Evolutionary conservation across 2,329 filamentous ascomycete genomes (phyloP), one percentile per base, ranked within the genome.

Genomic region (Penicillium rolfsii): DNA sequence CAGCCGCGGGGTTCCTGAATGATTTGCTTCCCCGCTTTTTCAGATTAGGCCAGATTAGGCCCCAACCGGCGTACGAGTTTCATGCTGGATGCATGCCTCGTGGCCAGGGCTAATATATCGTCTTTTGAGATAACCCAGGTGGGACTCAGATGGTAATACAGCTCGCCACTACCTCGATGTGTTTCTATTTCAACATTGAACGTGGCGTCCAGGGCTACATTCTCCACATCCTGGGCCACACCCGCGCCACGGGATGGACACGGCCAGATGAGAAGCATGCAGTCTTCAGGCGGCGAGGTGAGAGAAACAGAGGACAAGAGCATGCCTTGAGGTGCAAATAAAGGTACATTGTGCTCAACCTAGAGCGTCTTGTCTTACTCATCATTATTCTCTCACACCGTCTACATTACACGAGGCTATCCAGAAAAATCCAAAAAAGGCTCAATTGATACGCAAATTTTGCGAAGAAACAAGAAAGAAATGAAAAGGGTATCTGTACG

Each of bases 401-500:
- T 40, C 50, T 40, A 28, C 33, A 33, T 28, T 41, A 19, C 36
- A n/a, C 35, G 35, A 41, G 19, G 12, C 14, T 33, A 22, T 12
- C 14, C 36, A 8, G 19, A 48, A 24, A 38, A 54, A 48, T 38
- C 16, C 24, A 58, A 54, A 38, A 28, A 9, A 46, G 49, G n/a
- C 28, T 54, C 60, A 40, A 45, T 55, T 35, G 52, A 59, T 28
- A 26, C 9, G 50, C 49, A 59, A 46, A 59, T 26, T 22, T 40
- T 11, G 26, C 16, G 22, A 40, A n/a, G 26, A 38, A 24, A 55
- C 16, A 38, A 48, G 43, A n/a, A 48, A 41, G 12, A 59, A 46
- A 36, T 30, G 48, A 48, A 55, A 14, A 57, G 68, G 66, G 69
- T 72, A 72, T 72, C 64, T 69, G 61, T 64, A 66, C 63, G 55